Evolutionary conservation across 768 basidiomycete species (phyloP).

Genomic region (Termitomyces eurrhizus): DNA sequence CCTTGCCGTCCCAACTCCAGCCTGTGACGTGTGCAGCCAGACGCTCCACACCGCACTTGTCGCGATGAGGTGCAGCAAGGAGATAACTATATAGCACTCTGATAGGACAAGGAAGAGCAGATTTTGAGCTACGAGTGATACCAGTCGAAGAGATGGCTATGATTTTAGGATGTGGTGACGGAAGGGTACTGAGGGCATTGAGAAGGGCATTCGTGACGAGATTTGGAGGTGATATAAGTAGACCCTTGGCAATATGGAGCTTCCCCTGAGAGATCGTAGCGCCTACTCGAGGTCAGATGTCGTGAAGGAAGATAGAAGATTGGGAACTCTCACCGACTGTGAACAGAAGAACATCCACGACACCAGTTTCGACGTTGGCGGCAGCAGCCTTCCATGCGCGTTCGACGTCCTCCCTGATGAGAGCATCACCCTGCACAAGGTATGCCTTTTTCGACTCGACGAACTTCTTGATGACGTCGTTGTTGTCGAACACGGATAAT

Average conservation of each 20-base stretch:
- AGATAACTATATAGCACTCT: conserved; percentile 46
- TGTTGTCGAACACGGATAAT: conserved; percentile 46
- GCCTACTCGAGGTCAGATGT: neutral
- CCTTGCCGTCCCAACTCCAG: conserved; percentile 40
- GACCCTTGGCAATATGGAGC: conserved; percentile 45
- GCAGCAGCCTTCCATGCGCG: conserved; percentile 47
- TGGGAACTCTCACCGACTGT: conserved; percentile 44
- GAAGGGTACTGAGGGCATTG: conserved; percentile 54
- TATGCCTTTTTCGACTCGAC: conserved; percentile 46
- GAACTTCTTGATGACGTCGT: conserved; percentile 47
- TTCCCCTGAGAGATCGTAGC: conserved; percentile 6
- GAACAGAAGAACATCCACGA: conserved; percentile 54
- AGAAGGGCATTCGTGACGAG: conserved; percentile 56
- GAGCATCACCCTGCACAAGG: conserved; percentile 59
- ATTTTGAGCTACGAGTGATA: conserved; percentile 40
- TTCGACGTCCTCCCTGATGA: conserved; percentile 46
- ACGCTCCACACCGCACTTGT: conserved; percentile 61
- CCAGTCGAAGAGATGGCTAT: conserved; percentile 54
- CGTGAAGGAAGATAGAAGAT: neutral
- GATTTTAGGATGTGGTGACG: conserved; percentile 39
- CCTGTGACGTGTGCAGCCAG: conserved; percentile 45
- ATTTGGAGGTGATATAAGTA: conserved; percentile 45
- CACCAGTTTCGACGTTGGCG: conserved; percentile 20
- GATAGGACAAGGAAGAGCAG: conserved; percentile 41
- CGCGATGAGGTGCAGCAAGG: conserved; percentile 44